Base-by-base conservation (phyloP, 768 basidiomycete species). In the Stropharia rugosoannulata region DNA sequence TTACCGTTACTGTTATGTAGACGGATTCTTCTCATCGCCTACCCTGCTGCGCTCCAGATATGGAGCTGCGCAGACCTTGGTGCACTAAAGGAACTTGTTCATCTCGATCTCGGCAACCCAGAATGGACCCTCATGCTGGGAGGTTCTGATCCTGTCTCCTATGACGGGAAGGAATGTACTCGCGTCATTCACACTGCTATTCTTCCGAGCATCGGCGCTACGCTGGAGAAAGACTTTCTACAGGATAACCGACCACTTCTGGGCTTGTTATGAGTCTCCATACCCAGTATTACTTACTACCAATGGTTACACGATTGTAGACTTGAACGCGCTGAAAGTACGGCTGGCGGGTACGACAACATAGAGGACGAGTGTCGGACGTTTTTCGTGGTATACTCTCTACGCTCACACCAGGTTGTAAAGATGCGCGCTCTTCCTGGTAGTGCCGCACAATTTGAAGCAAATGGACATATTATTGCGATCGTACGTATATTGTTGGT, bases 1-100 rank as follows among this genome's bases (percentile, higher is more conserved):
- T 51, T 16, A 8, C n/a, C 35, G 22, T 45, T 8, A 5, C 18
- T n/a, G 7, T 45, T 44, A 54, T 38, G 35, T 48, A 79, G 80
- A 41, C 72, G 76, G 22, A 60, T 85, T 6, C 73, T 86, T 11
- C 65, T 87, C 50, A 69, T 86, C 15, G 84, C 76, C 5, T 87
- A 86, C 64, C 29, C 68, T 70, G 29, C 41, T 13, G 39, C 81
- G 5, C 62, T 88, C 39, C 81, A 86, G 63, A 72, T 86, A 16
- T 87, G 85, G 85, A 84, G 87, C 59, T 82, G 81, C 60, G 74
- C 79, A 11, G 74, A 80, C 56, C 66, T 87, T n/a, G n/a, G n/a
- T n/a, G n/a, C n/a, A n/a, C n/a, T n/a, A n/a, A n/a, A n/a, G n/a
- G n/a, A n/a, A n/a, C n/a, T 86, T 3, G 66, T 89, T 56, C 82